Evolutionary conservation across 2,329 filamentous ascomycete species (phyloP).

Genomic region (Claviceps humidiphila): DNA sequence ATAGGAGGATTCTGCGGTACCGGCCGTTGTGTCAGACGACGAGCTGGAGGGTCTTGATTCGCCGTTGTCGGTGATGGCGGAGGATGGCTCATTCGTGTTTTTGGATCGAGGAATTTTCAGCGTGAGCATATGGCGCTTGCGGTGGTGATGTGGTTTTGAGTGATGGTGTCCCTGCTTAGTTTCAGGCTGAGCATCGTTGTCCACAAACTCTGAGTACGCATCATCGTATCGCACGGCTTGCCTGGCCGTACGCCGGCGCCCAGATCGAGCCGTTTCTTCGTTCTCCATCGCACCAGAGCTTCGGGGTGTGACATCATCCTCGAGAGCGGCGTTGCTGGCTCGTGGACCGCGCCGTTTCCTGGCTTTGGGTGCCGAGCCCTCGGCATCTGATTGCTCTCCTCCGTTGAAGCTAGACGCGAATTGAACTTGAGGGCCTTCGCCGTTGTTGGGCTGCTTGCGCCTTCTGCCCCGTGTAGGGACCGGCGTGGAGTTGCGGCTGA

Average conservation of each 20-base stretch:
- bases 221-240: conserved; percentile 6
- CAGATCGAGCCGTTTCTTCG: conserved; percentile 6
- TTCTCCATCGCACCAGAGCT: conserved; percentile 3
- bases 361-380: conserved; percentile 15
- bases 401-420: conserved; percentile 21
- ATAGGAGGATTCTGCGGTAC: conserved; percentile 36
- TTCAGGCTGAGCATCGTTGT: conserved; percentile 12
- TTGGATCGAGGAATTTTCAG: conserved; percentile 28
- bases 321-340: conserved; percentile 12
- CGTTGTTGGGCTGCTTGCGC: conserved; percentile 18
- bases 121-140: conserved; percentile 19
- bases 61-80: conserved; percentile 26
- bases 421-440: conserved; percentile 14
- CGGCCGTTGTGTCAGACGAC: conserved; percentile 36
- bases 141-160: background rate
- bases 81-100: conserved; percentile 25
- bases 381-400: conserved; percentile 19
- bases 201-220: conserved; percentile 5
- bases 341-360: conserved; percentile 19
- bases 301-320: conserved; percentile 13
- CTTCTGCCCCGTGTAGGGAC: conserved; percentile 20
- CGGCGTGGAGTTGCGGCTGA: conserved; percentile 40
- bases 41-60: conserved; percentile 39
- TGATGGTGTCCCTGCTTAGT: conserved; percentile 8
- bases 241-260: conserved; percentile 7